Base-by-base conservation (phyloP, 768 basidiomycete species). In the Agrocybe pediades region DNA sequence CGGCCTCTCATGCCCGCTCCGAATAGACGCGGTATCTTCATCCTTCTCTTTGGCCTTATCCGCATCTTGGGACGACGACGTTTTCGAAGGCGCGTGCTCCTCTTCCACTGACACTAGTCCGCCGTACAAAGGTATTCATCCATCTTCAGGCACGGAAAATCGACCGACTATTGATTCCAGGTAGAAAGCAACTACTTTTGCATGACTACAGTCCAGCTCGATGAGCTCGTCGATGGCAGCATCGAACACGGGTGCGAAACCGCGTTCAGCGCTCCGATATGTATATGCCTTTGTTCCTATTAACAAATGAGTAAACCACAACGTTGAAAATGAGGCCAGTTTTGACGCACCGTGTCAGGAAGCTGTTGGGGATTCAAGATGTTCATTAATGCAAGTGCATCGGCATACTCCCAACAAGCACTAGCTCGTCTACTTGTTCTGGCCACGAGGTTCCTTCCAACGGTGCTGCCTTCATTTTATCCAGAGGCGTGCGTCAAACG, bases 141-240 rank as follows among this genome's bases (percentile, higher is more conserved):
- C 72, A 1, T 87, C 86, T 41, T 72, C 79, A 9, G 86, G 82
- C 0, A 88, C 82, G 5, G 85, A 76, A 7, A 98, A 70, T 26
- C 90, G 79, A 6, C 96, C 96, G 1, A 92, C 81, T 2, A 98
- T 82, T 11, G 77, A 76, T 29, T 89, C 84, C 0, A 92, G 90
- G 68, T 92, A 99, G 5, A 98, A 73, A 1, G 95, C 88, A 19
- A 98, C 80, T 2, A 99, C 92, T 64, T 95, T 93, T 0, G 95
- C 92, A 0, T 96, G 97, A 63, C 95, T 95, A 60, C 94, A 76
- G 59, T 98, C 88, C 39, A 96, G 85, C 39, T 88, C 84, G 44
- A 95, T 81, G 68, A 98, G 95, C 0, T 86, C 82, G 64, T 97
- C 87, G 52, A 98, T 88, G 1, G 96, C 95, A 1, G 75, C 71